Percentiles rank a stretch among this genome's conserved stretches.
phyloP scores from a whole-genome alignment of 2,329 filamentous ascomycete species.

The Penicillium sp. region DNA sequence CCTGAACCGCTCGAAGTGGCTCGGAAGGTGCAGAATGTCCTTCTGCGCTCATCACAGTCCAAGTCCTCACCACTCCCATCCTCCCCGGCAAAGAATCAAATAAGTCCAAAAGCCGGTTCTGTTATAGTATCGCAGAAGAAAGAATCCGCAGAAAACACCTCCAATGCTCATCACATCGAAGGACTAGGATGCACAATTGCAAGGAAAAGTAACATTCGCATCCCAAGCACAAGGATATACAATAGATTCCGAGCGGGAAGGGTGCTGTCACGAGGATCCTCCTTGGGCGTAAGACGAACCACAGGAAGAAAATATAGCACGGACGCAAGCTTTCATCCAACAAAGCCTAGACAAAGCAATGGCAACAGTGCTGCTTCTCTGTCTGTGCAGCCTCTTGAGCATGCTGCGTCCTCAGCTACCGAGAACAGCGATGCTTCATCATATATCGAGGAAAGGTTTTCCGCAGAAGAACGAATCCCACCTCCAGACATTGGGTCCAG shows the following conservation, averaged over 20 bases:
- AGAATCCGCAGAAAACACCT: not conserved
- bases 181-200: not conserved
- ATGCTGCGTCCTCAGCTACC: not conserved
- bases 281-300: not conserved
- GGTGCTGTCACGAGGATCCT: not conserved
- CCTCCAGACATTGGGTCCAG: not conserved
- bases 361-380: not conserved
- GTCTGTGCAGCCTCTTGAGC: not conserved
- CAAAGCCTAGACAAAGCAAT: not conserved
- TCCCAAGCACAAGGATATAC: not conserved
- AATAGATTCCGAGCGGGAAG: not conserved
- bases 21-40: not conserved
- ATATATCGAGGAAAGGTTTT: not conserved
- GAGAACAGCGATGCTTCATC: not conserved
- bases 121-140: not conserved
- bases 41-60: not conserved
- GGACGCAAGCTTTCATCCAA: not conserved
- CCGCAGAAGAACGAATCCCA: not conserved
- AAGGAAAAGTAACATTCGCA: not conserved
- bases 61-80: not conserved
- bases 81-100: not conserved
- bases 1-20: not conserved
- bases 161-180: not conserved
- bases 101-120: not conserved
- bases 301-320: constrained; percentile 9